These are phyloP conservation scores for Tagetes erecta DNA, from an alignment of 129 eudicot genomes.

Conservation along the genomic window DNA sequence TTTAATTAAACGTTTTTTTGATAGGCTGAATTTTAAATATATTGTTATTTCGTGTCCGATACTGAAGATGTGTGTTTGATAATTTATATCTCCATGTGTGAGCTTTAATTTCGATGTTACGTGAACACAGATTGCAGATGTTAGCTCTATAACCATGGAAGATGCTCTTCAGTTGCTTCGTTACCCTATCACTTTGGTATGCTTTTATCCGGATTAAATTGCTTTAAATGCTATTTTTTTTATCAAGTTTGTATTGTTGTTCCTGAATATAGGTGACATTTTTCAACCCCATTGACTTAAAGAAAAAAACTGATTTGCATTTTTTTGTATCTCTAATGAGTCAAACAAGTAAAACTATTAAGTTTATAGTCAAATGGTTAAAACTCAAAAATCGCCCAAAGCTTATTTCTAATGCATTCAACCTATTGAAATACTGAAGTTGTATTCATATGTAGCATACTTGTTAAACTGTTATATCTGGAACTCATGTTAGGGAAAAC, in stretches of 20 bases:
- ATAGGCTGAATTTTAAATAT: not conserved
- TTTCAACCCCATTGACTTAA: not conserved
- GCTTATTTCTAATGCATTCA: not conserved
- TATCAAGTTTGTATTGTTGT: not conserved
- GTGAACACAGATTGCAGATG: slow-evolving; percentile 54
- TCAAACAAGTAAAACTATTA: not conserved
- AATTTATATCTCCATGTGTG: not conserved
- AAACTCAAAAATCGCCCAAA: not conserved
- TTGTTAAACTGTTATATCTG: not conserved
- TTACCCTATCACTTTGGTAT: slow-evolving; percentile 83
- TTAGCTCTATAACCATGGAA: slow-evolving; percentile 64
- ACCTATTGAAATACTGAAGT: not conserved
- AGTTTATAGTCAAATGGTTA: slow-evolving; percentile 11
- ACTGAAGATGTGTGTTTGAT: not conserved
- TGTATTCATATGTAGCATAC: not conserved
- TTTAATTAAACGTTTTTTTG: not conserved
- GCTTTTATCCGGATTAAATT: not conserved
- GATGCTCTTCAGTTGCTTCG: slow-evolving; percentile 76
- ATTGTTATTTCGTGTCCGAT: not conserved
- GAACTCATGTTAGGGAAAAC: slow-evolving; percentile 60
- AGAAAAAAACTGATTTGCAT: not conserved
- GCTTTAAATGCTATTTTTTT: not conserved
- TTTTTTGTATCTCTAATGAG: not conserved
- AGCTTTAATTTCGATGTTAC: not conserved
- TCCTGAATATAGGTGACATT: not conserved